Base-by-base conservation (phyloP, 2,329 filamentous ascomycete species). In the Talaromyces sp. region DNA sequence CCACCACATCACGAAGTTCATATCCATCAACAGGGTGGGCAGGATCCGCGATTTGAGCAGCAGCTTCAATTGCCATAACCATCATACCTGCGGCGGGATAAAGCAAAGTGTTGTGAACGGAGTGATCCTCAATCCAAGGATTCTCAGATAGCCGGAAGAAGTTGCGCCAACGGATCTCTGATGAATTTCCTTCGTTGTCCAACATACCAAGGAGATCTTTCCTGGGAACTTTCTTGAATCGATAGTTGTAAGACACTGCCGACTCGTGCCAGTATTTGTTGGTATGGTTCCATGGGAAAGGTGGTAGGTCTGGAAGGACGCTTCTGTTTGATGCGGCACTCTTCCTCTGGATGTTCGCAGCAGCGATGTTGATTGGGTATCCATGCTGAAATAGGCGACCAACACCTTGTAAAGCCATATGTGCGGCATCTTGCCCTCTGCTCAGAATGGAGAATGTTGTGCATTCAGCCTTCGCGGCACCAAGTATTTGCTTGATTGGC, bases 91-190 rank as follows among this genome's bases (percentile, higher is more conserved):
- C 66, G 6, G 63, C 68, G 3, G 70, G 69, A 39, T 69, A 70
- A 7, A 72, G 61, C 8, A 66, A 63, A 40, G 70, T 65, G 0
- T 64, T 64, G 43, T 72, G 69, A 2, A 75, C 58, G 28, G 64
- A 62, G 41, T 75, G 73, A 41, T 67, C 68, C 2, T 28, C 36
- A 3, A 75, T 56, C 73, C 73, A 75, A 1, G 69, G 64, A 5
- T 71, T 60, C 52, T 75, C 71, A 2, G 53, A 50, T 3, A 40
- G 11, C 1, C 43, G 31, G 19, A 56, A 33, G 3, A 56, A 39
- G 5, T 56, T 36, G 13, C 43, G 25, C 54, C 54, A 56, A 11
- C 19, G 22, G 17, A 35, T 33, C n/a, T 56, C 17, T 15, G 21
- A 19, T 3, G n/a, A 17, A 5, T 48, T 36, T 17, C 33, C 40